Evolutionary conservation across 495 filamentous ascomycete genomes (phyloP).

Genomic region (Articulospora tetracladia): DNA sequence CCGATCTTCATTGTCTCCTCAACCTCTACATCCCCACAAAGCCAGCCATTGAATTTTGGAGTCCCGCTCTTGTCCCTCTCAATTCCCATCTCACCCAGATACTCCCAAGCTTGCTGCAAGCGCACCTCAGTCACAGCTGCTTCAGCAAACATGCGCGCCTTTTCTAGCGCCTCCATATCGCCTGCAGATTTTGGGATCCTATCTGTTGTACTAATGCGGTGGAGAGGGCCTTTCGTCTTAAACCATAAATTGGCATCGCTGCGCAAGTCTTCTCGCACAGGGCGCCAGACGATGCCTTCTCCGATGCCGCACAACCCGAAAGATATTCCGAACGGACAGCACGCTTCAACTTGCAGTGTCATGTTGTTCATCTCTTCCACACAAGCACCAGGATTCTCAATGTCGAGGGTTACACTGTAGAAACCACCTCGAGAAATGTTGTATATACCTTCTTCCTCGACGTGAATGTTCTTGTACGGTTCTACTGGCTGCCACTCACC

Average conservation of each 20-base stretch:
- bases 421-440: conserved; percentile 32
- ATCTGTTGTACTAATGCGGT: conserved; percentile 18
- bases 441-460: conserved; percentile 23
- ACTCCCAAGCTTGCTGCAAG: conserved; percentile 32
- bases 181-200: conserved; percentile 7
- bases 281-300: conserved; percentile 34
- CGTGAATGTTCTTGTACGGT: conserved; percentile 24
- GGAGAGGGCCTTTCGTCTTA: conserved; percentile 30
- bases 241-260: conserved; percentile 29
- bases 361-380: conserved; percentile 17
- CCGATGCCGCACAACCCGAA: conserved; percentile 29
- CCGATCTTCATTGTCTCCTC: conserved; percentile 15
- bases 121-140: conserved; percentile 15
- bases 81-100: conserved; percentile 23
- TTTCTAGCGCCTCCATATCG: conserved; percentile 7
- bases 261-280: conserved; percentile 1
- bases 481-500: conserved; percentile 25
- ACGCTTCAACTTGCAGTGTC: conserved; percentile 25
- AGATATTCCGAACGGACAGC: conserved; percentile 29
- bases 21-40: conserved; percentile 9
- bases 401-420: conserved; percentile 19
- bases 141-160: conserved; percentile 22
- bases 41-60: conserved; percentile 7
- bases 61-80: conserved; percentile 3
- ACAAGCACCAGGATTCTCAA: conserved; percentile 12